Conservation (phyloP, 2,329 filamentous ascomycete species). For the Aspergillus intermedius region DNA sequence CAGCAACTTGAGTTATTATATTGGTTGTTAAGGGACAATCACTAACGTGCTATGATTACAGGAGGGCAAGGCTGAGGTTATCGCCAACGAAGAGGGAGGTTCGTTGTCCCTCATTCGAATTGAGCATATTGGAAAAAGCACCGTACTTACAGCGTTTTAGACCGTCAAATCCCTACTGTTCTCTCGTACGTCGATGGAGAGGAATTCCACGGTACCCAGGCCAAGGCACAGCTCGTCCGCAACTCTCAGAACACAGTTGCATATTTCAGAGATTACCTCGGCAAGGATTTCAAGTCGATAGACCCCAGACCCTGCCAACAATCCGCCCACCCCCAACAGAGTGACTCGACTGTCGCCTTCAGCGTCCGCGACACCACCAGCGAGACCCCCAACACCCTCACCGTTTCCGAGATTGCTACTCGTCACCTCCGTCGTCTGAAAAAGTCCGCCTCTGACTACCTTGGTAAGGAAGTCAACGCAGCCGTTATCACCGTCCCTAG, state of each 20-base stretch:
- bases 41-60: conserved; percentile 20
- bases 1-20: background rate
- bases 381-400: conserved; percentile 61
- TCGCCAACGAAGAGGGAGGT: conserved; percentile 98
- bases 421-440: conserved; percentile 78
- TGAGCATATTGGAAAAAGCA: background rate
- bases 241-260: conserved; percentile 90
- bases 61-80: conserved; percentile 94
- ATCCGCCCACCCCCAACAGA: conserved; percentile 79
- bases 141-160: conserved; percentile 39
- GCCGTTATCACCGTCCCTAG: conserved; percentile 91
- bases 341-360: conserved; percentile 68
- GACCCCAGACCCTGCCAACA: conserved; percentile 92
- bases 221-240: conserved; percentile 86
- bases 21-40: background rate
- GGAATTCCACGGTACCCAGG: conserved; percentile 93
- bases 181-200: conserved; percentile 93
- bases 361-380: conserved; percentile 68
- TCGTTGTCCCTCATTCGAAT: conserved; percentile 26
- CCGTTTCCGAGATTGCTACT: conserved; percentile 73
- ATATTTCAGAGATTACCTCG: conserved; percentile 93
- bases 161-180: conserved; percentile 92
- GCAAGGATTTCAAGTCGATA: conserved; percentile 94
- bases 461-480: conserved; percentile 89
- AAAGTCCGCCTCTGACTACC: conserved; percentile 79